These are phyloP conservation scores for Podila horticola DNA, from an alignment of 192 early-diverging fungal genomes.

Conservation along the genomic window DNA sequence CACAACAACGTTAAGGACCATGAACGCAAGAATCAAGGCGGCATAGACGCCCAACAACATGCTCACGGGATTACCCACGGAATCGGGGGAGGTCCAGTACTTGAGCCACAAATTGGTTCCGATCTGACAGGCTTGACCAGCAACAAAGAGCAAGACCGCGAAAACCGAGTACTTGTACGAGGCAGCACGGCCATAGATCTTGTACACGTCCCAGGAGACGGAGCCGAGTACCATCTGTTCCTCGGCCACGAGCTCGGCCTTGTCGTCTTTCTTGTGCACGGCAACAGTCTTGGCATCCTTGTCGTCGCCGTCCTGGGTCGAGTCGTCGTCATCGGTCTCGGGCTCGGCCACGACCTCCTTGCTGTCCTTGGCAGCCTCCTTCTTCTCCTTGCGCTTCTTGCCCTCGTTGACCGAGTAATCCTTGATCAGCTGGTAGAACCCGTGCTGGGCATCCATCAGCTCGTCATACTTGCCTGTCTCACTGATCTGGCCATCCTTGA, in stretches of 20 bases:
- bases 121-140: conserved; percentile 62
- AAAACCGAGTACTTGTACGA: conserved; percentile 61
- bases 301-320: conserved; percentile 55
- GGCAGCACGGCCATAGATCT: conserved; percentile 80
- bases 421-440: conserved; percentile 71
- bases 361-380: background rate
- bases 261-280: conserved; percentile 26
- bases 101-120: conserved; percentile 71
- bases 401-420: conserved; percentile 69
- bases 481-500: conserved; percentile 75
- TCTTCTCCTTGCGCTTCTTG: conserved; percentile 11
- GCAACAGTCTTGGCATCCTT: conserved; percentile 36
- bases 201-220: conserved; percentile 83
- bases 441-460: conserved; percentile 67
- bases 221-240: conserved; percentile 87
- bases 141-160: conserved; percentile 65
- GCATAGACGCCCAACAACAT: conserved; percentile 30
- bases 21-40: conserved; percentile 14
- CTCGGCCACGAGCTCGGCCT: conserved; percentile 72
- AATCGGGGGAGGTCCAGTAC: conserved; percentile 59
- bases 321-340: conserved; percentile 29
- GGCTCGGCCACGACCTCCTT: background rate
- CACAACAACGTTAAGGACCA: conserved; percentile 7
- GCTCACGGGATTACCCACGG: background rate
- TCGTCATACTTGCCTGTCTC: conserved; percentile 72